These are phyloP conservation scores for Haplographium delicatum DNA, from an alignment of 495 filamentous ascomycete species.

Conservation along the genomic window DNA sequence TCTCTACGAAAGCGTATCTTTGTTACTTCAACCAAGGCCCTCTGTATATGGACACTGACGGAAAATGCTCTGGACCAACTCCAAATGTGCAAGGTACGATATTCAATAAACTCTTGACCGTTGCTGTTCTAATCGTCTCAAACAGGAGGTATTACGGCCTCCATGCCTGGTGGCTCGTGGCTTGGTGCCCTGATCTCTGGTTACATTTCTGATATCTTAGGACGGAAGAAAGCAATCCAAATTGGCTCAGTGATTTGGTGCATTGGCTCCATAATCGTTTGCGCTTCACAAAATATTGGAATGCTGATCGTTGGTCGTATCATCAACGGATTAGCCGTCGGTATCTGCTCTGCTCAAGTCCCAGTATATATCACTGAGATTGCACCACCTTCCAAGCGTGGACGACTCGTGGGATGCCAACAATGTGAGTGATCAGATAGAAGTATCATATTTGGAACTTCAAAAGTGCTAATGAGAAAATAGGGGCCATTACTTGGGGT, in stretches of 20 bases:
- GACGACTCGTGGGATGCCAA: conserved; percentile 64
- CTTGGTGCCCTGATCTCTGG: conserved; percentile 66
- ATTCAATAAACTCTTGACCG: conserved; percentile 18
- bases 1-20: conserved; percentile 53
- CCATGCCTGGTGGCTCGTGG: conserved; percentile 74
- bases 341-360: conserved; percentile 74
- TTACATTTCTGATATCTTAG: conserved; percentile 58
- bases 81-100: conserved; percentile 17
- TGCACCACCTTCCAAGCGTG: conserved; percentile 62
- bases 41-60: conserved; percentile 26
- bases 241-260: conserved; percentile 59
- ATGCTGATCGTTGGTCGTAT: conserved; percentile 72
- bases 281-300: conserved; percentile 65
- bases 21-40: conserved; percentile 58
- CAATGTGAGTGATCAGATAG: conserved; percentile 40
- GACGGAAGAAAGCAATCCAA: conserved; percentile 63
- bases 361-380: conserved; percentile 77
- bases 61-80: conserved; percentile 35
- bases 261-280: conserved; percentile 61
- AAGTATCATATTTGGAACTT: background rate
- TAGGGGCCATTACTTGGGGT: conserved; percentile 72
- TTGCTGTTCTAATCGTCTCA: conserved; percentile 27
- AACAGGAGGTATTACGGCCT: conserved; percentile 59
- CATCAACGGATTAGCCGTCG: conserved; percentile 72
- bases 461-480: background rate